These are phyloP conservation scores for Cyclostephanos invisitatus DNA, from an alignment of 108 stramenopile genomes.

Conservation along the genomic window DNA sequence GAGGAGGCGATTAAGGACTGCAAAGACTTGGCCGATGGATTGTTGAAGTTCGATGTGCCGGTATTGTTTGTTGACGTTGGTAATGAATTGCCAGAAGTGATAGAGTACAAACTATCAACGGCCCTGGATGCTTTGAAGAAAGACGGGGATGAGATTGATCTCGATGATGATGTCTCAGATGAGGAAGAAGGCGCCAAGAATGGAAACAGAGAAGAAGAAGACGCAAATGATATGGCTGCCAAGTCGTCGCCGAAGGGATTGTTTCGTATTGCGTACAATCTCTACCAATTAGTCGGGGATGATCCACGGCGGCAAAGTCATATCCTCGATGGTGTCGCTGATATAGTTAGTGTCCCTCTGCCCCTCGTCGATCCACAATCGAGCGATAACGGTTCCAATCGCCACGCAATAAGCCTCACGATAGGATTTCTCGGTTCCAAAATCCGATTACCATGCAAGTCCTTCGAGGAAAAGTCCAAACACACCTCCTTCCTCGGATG, in stretches of 20 bases:
- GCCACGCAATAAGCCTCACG: constrained; percentile 11
- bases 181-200: constrained; percentile 11
- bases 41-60: constrained; percentile 34
- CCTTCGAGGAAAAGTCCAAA: constrained; percentile 46
- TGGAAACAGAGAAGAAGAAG: constrained; percentile 6
- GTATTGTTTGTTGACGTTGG: constrained; percentile 53
- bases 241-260: constrained; percentile 27
- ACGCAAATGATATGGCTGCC: not conserved
- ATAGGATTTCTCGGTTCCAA: constrained; percentile 35
- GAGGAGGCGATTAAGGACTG: constrained; percentile 13
- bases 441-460: constrained; percentile 33
- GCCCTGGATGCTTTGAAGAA: constrained; percentile 16
- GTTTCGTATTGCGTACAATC: constrained; percentile 34
- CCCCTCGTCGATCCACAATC: constrained; percentile 15
- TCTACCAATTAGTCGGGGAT: constrained; percentile 40
- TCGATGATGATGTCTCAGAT: constrained; percentile 22
- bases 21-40: constrained; percentile 17
- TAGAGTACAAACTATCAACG: not conserved
- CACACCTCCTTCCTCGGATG: constrained; percentile 66
- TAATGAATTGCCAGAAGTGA: constrained; percentile 16
- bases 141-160: constrained; percentile 42
- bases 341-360: constrained; percentile 40
- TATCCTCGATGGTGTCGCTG: constrained; percentile 17
- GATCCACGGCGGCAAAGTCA: constrained; percentile 5
- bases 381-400: not conserved